Evolutionary conservation across 2,329 filamentous ascomycete genomes (phyloP), one percentile per base, ranked within the genome.

Genomic region (Laburnicola sp.): DNA sequence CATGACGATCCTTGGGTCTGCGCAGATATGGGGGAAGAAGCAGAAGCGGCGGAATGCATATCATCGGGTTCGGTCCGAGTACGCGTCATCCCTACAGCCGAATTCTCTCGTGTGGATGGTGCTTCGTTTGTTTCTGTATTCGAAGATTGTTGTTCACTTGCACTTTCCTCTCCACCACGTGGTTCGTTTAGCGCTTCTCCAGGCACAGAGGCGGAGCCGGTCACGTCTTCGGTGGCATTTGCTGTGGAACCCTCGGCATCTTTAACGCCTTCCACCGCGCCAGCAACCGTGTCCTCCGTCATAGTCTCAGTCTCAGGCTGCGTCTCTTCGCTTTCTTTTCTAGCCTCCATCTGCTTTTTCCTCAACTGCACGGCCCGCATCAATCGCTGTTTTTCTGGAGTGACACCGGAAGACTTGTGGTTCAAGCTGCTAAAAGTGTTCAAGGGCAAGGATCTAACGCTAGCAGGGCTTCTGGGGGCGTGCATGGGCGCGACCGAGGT

Each of bases 311-410:
- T 34, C 31, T 52, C 35, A 7, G 27, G 52, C 51, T 60, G 45
- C 31, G 55, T 62, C 34, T 55, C 59, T 50, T 71, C 50, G 54
- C 69, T 64, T 58, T 64, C 61, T 50, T 72, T 63, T 53, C 68
- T 58, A 22, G 64, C 68, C 44, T 72, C 73, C 66, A 86, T 85
- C 71, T 91, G 91, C 74, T 88, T 91, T 73, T 95, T 94, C 45
- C 93, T 83, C 60, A 97, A 74, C 72, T 97, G 89, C 75, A 97
- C 82, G 6, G 94, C 94, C 76, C 95, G 97, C 89, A 96, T 92
- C 56, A 99, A 78, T 48, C 94, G 83, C 54, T 89, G 85, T 76
- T 95, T 97, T 72, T 99, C 94, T 0, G 90, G 89, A 1, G 90
- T 91, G 64, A 95, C 87, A n/a, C 77, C 75, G 8, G 70, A 79